These are phyloP conservation scores for Cercospora citrullina DNA, from an alignment of 2,329 filamentous ascomycete species.

Conservation along the genomic window DNA sequence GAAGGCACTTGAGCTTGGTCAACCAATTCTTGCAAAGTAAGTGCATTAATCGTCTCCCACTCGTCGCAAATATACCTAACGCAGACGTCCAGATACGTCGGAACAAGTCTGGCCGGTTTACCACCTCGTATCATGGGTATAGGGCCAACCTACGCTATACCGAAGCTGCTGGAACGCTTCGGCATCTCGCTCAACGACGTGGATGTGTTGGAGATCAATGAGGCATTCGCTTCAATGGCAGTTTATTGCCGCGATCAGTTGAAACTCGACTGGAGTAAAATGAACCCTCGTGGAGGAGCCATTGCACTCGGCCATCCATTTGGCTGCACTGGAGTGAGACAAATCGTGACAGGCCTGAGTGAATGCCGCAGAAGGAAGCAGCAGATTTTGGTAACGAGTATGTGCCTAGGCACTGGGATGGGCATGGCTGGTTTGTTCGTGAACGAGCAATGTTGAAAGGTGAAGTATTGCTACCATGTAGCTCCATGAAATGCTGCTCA, in stretches of 20 bases:
- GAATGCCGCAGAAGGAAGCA: constrained; percentile 65
- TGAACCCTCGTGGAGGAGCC: constrained; percentile 88
- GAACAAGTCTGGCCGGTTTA: constrained; percentile 60
- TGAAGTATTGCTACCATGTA: no score
- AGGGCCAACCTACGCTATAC: constrained; percentile 81
- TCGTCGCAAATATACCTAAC: not conserved
- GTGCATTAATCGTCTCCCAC: constrained; percentile 33
- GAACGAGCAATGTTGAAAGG: not conserved
- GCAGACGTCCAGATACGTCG: constrained; percentile 42
- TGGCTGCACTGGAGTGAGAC: constrained; percentile 79
- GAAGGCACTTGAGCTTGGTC: constrained; percentile 66
- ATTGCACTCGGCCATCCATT: constrained; percentile 84
- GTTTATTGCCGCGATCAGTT: constrained; percentile 70
- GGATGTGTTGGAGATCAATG: constrained; percentile 88
- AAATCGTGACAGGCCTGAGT: constrained; percentile 72
- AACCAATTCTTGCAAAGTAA: constrained; percentile 76
- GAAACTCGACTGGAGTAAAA: constrained; percentile 65
- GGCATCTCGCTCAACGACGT: constrained; percentile 57
- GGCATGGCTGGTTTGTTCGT: constrained; percentile 28
- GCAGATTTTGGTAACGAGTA: constrained; percentile 79
- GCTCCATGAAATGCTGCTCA: no score
- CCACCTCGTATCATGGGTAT: constrained; percentile 86
- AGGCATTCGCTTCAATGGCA: constrained; percentile 66
- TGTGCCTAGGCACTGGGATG: constrained; percentile 64
- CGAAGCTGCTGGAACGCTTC: constrained; percentile 63